Base-by-base conservation (phyloP, 441 rosid genomes). In the Adansonia gregorii region DNA sequence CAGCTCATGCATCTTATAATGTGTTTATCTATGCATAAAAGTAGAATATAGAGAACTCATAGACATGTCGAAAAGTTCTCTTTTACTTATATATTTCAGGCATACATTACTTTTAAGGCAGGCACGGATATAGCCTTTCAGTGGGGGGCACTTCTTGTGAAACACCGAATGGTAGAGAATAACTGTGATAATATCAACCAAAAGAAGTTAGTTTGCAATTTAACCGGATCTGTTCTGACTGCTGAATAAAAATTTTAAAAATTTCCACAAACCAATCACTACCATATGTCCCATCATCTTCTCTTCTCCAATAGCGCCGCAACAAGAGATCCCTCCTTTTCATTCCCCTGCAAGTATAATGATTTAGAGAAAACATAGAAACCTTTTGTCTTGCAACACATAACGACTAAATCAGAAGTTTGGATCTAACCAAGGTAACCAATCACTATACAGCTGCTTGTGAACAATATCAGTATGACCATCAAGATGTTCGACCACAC, bases 101-200 rank as follows among this genome's bases (percentile, higher is more conserved):
- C 97, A 87, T 91, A 89, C 92, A 87, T 94, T 95, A 94, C 98
- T 94, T 96, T 93, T 96, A 85, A 96, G 98, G 97, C 97, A 94
- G 78, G 94, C 97, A 75, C 98, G 97, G 60, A 94, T 86, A 80
- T 84, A 93, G 89, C 92, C 92, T 81, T 85, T 94, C 86, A 89
- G 95, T 10, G 88, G 89, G 51, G 93, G 94, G 80, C 97, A 94
- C 88, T 90, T 93, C 93, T 93, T 93, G 91, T 96, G 97, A 87
- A 85, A 91, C 69, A 96, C 96, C 12, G 98, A 96, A 85, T 94
- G 97, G 84, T 88, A 92, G 83, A 93, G 97, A 82, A 96, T 91
- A 78, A 96, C 99, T 92, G 94, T 83, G 67, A 79, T 9, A 84
- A 12, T 70, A 85, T 52, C 73, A 79, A 78, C 59, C 49, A 35